phyloP scores from a whole-genome alignment of 495 filamentous ascomycete species.

The Jackrogersella minutella region DNA sequence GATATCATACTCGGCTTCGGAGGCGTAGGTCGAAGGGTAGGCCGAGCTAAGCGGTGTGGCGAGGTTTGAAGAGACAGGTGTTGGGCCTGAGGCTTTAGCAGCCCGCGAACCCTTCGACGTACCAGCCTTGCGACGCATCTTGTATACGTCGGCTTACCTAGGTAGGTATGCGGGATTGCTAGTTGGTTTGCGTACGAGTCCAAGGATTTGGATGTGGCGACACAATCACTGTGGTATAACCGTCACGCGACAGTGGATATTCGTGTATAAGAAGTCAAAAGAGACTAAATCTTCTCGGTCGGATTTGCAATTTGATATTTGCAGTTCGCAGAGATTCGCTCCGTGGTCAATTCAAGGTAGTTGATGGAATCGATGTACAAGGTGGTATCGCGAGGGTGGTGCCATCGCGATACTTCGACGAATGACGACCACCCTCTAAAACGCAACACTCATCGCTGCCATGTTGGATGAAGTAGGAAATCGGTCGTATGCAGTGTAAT shows the following conservation, averaged over 20 bases:
- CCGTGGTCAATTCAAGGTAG: constrained; percentile 27
- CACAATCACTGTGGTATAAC: background rate
- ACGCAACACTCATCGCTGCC: constrained; percentile 54
- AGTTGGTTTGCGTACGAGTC: constrained; percentile 6
- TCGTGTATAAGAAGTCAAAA: constrained; percentile 14
- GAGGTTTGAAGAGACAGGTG: constrained; percentile 45
- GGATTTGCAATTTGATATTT: constrained; percentile 8
- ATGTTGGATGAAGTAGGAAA: constrained; percentile 44
- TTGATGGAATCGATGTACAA: constrained; percentile 21
- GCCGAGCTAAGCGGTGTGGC: constrained; percentile 51
- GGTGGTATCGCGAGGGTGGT: constrained; percentile 55
- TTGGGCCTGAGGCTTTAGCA: constrained; percentile 35
- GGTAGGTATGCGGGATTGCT: background rate
- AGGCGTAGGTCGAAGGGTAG: constrained; percentile 53
- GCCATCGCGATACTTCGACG: constrained; percentile 56
- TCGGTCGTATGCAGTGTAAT: constrained; percentile 25
- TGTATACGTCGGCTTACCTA: constrained; percentile 15
- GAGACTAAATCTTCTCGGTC: background rate
- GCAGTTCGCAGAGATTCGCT: background rate
- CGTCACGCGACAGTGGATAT: constrained; percentile 37
- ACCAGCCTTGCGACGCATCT: constrained; percentile 48
- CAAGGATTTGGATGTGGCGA: background rate
- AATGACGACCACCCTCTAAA: constrained; percentile 60
- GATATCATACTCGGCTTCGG: constrained; percentile 53
- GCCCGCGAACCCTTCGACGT: constrained; percentile 46